Evolutionary conservation across 2,329 filamentous ascomycete species (phyloP).

Genomic region (Colletotrichum orbiculare): DNA sequence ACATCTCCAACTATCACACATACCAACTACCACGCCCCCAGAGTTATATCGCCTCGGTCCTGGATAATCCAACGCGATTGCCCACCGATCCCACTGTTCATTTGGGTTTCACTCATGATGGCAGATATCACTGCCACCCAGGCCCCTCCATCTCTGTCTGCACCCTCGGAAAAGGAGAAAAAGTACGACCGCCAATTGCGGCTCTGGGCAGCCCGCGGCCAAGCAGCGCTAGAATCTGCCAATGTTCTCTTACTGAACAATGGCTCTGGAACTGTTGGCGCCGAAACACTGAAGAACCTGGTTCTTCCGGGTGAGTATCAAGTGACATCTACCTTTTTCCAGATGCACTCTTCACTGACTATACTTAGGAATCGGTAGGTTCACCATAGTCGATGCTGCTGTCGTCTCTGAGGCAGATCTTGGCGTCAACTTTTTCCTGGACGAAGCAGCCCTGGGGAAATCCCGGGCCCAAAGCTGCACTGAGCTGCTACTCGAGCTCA

Average conservation of each 20-base stretch:
- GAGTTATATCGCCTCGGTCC: not conserved
- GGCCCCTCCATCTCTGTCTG: conserved; percentile 60
- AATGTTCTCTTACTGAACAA: conserved; percentile 93
- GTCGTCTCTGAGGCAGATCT: conserved; percentile 84
- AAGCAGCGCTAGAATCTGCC: conserved; percentile 88
- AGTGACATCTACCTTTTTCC: not conserved
- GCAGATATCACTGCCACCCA: conserved; percentile 57
- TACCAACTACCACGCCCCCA: not conserved
- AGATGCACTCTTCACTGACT: conserved; percentile 38
- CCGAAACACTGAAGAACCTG: conserved; percentile 97
- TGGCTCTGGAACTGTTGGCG: conserved; percentile 84
- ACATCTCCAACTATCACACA: too few relatives aligned
- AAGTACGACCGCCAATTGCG: conserved; percentile 97
- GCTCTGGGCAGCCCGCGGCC: conserved; percentile 92
- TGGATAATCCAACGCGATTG: not conserved
- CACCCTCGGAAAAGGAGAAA: conserved; percentile 71
- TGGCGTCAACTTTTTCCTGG: conserved; percentile 96
- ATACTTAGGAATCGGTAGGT: conserved; percentile 80
- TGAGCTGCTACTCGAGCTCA: conserved; percentile 84
- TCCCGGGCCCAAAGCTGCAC: conserved; percentile 82
- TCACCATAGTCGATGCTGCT: conserved; percentile 88
- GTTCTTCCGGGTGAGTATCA: conserved; percentile 77
- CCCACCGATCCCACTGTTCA: too few relatives aligned
- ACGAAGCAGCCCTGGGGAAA: conserved; percentile 80
- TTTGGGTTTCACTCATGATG: conserved; percentile 44